Conservation (phyloP, 345 rosid species). For the Tarenaya hassleriana region DNA sequence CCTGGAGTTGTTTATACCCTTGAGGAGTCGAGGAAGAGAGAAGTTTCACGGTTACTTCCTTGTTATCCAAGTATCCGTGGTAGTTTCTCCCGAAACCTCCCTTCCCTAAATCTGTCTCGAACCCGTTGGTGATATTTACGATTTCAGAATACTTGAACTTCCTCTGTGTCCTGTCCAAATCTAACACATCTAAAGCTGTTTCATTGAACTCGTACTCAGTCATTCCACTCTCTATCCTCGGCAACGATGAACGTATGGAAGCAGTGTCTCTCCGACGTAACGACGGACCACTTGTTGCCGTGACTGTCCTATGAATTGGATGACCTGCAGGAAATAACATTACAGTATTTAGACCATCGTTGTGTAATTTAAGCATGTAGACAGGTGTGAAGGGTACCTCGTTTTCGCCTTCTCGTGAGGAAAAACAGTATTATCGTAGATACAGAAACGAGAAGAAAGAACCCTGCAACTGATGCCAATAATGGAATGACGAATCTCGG, state of each 20-base stretch:
- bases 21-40: constrained; percentile 36
- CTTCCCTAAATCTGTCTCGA: constrained; percentile 36
- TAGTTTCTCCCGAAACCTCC: constrained; percentile 54
- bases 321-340: not conserved
- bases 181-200: constrained; percentile 18
- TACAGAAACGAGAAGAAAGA: constrained; percentile 19
- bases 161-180: constrained; percentile 24
- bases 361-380: not conserved
- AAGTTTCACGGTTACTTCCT: constrained; percentile 54
- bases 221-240: constrained; percentile 28
- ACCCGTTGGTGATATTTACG: constrained; percentile 35
- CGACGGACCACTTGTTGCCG: constrained; percentile 24
- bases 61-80: constrained; percentile 34
- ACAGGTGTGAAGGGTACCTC: constrained; percentile 9
- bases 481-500: constrained; percentile 26
- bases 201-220: constrained; percentile 17
- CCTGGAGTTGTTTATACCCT: constrained; percentile 41
- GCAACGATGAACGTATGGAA: constrained; percentile 19
- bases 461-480: constrained; percentile 30
- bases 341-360: not conserved
- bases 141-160: constrained; percentile 34
- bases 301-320: not conserved
- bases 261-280: constrained; percentile 26
- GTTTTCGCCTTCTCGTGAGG: constrained; percentile 16
- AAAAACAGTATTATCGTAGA: constrained; percentile 13